Conservation (phyloP, 768 basidiomycete genomes). For the Candolleomyces aberdarensis region DNA sequence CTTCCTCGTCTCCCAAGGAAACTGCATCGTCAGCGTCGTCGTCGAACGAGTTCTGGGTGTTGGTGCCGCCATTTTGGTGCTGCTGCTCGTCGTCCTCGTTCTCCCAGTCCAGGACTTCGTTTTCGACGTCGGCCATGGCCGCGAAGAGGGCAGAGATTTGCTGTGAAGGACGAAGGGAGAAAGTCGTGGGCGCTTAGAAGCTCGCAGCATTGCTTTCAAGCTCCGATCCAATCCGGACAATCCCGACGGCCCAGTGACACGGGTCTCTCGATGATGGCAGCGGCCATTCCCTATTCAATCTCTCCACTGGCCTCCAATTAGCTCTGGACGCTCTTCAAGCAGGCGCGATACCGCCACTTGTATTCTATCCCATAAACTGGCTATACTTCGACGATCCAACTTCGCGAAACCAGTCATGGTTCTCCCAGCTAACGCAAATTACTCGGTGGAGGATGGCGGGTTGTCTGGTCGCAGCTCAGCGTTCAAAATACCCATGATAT, state of each 20-base stretch:
- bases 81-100: conserved; percentile 43
- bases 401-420: conserved; percentile 33
- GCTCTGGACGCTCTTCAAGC: background rate
- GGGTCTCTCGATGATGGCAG: background rate
- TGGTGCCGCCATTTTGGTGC: conserved; percentile 1
- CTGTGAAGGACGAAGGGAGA: conserved; percentile 11
- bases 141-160: conserved; percentile 15
- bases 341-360: background rate
- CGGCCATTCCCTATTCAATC: background rate
- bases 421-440: conserved; percentile 37
- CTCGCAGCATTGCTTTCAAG: conserved; percentile 11
- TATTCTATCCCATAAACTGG: conserved; percentile 29
- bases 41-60: conserved; percentile 12
- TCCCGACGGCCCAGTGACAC: conserved; percentile 5
- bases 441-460: conserved; percentile 38
- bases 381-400: conserved; percentile 34
- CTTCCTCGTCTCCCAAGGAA: conserved; percentile 73
- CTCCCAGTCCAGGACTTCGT: conserved; percentile 69
- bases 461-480: conserved; percentile 10
- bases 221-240: conserved; percentile 24
- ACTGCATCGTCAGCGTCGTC: conserved; percentile 58
- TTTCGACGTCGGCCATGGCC: conserved; percentile 64
- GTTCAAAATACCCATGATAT: conserved; percentile 63
- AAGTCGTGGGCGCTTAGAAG: conserved; percentile 1
- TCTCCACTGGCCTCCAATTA: background rate